phyloP scores from a whole-genome alignment of 1,284 basidiomycete species.

The Apiotrichum montevideense region DNA sequence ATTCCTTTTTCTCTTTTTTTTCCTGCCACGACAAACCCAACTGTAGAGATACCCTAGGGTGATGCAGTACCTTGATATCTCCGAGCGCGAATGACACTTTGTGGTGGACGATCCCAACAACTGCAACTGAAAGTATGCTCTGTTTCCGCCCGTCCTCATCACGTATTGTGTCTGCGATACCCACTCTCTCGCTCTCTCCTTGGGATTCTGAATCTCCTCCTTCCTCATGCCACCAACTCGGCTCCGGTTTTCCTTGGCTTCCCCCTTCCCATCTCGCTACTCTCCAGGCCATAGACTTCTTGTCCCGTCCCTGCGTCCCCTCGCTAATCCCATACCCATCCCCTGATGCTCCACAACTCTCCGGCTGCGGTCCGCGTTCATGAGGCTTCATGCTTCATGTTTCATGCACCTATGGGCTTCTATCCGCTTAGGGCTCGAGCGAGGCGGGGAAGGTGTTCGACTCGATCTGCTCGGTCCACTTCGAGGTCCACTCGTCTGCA shows the following conservation, averaged over 20 bases:
- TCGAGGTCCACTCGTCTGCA: constrained; percentile 75
- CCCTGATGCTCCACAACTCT: neutral
- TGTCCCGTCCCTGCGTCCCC: neutral
- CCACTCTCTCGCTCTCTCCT: too few relatives aligned
- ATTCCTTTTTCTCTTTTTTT: neutral
- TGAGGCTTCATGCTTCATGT: neutral
- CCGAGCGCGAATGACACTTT: too few relatives aligned
- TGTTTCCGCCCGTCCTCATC: too few relatives aligned
- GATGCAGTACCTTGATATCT: neutral
- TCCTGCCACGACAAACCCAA: neutral
- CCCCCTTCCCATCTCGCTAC: too few relatives aligned
- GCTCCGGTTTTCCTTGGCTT: too few relatives aligned
- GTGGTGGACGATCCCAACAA: too few relatives aligned
- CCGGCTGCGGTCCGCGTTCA: neutral
- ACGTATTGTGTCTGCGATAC: too few relatives aligned
- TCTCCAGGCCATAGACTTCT: too few relatives aligned
- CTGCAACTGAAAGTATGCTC: too few relatives aligned
- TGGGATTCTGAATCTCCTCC: too few relatives aligned
- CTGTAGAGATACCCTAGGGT: neutral
- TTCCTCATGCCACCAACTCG: too few relatives aligned
- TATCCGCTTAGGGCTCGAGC: constrained; percentile 57
- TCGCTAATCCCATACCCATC: neutral
- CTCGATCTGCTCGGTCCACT: constrained; percentile 91
- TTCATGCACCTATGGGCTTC: constrained; percentile 8
- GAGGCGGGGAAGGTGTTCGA: constrained; percentile 85